Conservation (phyloP, 2,329 filamentous ascomycete species). For the Didymella lethalis region DNA sequence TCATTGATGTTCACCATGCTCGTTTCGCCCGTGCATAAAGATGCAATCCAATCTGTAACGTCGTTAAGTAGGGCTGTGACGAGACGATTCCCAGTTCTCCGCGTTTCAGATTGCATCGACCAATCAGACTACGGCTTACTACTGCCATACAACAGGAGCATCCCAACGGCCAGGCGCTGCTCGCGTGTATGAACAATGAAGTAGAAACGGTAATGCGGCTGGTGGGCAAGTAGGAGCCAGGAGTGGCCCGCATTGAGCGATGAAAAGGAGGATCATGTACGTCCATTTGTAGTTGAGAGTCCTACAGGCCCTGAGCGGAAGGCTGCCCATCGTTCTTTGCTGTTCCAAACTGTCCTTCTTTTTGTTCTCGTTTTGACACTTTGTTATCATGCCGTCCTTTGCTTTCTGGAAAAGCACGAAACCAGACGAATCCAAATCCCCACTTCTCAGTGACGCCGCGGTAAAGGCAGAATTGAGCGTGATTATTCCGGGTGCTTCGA, state of each 20-base stretch:
- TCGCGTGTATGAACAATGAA: conserved; percentile 15
- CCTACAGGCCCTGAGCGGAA: conserved; percentile 2
- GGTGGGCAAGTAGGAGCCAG: conserved; percentile 13
- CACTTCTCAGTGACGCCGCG: conserved; percentile 16
- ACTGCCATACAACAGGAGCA: conserved; percentile 7
- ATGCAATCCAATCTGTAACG: conserved; percentile 25
- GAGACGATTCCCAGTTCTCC: conserved; percentile 4
- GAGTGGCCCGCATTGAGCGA: not conserved
- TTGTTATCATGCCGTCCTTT: conserved; percentile 32
- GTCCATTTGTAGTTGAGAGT: conserved; percentile 2
- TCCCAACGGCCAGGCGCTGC: conserved; percentile 9
- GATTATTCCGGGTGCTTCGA: conserved; percentile 3
- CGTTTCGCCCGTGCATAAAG: conserved; percentile 23
- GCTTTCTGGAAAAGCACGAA: conserved; percentile 33
- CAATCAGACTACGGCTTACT: conserved; percentile 10
- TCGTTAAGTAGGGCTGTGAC: conserved; percentile 2
- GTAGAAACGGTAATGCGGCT: conserved; percentile 25
- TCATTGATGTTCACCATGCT: conserved; percentile 1
- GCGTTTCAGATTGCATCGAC: conserved; percentile 15
- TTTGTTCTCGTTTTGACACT: conserved; percentile 4
- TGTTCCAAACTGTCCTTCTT: conserved; percentile 8
- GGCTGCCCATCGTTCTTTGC: conserved; percentile 3
- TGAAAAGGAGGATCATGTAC: conserved; percentile 6
- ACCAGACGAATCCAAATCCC: conserved; percentile 18
- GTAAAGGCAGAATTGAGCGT: conserved; percentile 5